These are phyloP conservation scores for Lasiosphaeriaceae sp. DNA, from an alignment of 495 filamentous ascomycete genomes.

Conservation along the genomic window DNA sequence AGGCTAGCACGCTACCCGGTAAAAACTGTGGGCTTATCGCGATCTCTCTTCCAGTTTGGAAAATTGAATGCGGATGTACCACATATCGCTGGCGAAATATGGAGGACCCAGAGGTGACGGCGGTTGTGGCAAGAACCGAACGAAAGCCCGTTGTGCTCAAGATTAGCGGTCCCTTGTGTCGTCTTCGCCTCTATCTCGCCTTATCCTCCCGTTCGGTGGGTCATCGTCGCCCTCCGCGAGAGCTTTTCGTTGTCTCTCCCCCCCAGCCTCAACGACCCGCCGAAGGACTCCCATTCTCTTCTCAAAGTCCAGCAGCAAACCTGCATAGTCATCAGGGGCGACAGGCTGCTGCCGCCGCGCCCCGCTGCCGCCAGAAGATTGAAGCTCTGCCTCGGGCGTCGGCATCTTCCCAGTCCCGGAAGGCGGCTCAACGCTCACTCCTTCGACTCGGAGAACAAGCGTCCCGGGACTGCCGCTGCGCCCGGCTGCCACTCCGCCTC, in stretches of 20 bases:
- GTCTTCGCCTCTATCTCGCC: not conserved
- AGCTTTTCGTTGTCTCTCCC: slow-evolving; percentile 30
- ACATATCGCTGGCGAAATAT: too few species aligned
- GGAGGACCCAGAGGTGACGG: too few species aligned
- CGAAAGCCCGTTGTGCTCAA: too few species aligned
- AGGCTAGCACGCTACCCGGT: too few species aligned
- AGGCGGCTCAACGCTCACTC: slow-evolving; percentile 38
- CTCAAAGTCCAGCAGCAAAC: slow-evolving; percentile 65
- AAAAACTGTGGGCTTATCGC: too few species aligned
- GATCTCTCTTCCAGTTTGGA: too few species aligned
- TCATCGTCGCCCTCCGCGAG: slow-evolving; percentile 20
- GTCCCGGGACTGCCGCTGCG: slow-evolving; percentile 29
- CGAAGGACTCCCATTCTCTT: slow-evolving; percentile 54
- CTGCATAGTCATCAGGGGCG: slow-evolving; percentile 40
- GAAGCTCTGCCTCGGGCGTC: slow-evolving; percentile 21
- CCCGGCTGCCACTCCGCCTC: slow-evolving; percentile 21
- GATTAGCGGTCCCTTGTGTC: too few species aligned
- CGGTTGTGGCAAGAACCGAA: too few species aligned
- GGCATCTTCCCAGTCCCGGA: slow-evolving; percentile 21
- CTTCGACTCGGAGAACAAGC: slow-evolving; percentile 67
- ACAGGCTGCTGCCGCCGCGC: slow-evolving; percentile 24
- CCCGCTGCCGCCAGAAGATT: slow-evolving; percentile 32
- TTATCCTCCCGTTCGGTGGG: not conserved
- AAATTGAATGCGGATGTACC: too few species aligned
- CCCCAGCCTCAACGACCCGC: slow-evolving; percentile 44